Evolutionary conservation across 2,329 filamentous ascomycete species (phyloP), one percentile per base, ranked within the genome.

Genomic region (Nigrospora sphaerica): DNA sequence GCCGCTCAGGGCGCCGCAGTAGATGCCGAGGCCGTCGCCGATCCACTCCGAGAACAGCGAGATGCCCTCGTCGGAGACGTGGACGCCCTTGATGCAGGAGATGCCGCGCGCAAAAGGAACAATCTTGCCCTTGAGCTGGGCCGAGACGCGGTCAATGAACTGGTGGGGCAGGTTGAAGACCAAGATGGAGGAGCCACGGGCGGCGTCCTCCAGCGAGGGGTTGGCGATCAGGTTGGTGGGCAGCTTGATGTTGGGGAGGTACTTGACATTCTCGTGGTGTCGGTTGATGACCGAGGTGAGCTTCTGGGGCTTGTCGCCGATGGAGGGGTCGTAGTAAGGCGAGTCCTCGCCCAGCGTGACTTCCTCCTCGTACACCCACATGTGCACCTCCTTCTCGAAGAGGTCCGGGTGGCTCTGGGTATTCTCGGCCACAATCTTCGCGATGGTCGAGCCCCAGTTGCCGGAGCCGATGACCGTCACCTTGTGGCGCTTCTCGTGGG

Each of bases 291-390:
- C 70, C 44, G 81, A 68, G 9, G 93, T 95, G 65, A 98, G 83
- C 71, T 95, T 95, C 66, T 93, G 87, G 3, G 85, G 80, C 52
- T 81, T 74, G 52, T 80, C 77, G 60, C 78, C 77, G 34, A 78
- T 74, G 48, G 75, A 69, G 17, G 77, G 61, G 57, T 86, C 76
- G 74, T 89, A 90, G 69, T 89, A 78, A 55, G 80, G 81, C 42
- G 87, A 92, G 52, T 78, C 75, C 58, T 84, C 76, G 12, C 86
- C 70, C 37, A 95, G 74, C 46, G 80, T 78, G 53, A 95, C 83
- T 19, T 95, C 80, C 68, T 98, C 93, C 69, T 98, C 93, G 63
- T 83, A 96, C 61, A 98, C 95, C 93, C 93, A 98, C 93, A 98
- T 97, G 69, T 95, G 88, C 44, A 98, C 90, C 51, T 89, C 75